Percentiles rank a stretch among this genome's conserved stretches.
Evolutionary conservation across 768 basidiomycete genomes (phyloP).

Genomic region (Boletus bicolor): DNA sequence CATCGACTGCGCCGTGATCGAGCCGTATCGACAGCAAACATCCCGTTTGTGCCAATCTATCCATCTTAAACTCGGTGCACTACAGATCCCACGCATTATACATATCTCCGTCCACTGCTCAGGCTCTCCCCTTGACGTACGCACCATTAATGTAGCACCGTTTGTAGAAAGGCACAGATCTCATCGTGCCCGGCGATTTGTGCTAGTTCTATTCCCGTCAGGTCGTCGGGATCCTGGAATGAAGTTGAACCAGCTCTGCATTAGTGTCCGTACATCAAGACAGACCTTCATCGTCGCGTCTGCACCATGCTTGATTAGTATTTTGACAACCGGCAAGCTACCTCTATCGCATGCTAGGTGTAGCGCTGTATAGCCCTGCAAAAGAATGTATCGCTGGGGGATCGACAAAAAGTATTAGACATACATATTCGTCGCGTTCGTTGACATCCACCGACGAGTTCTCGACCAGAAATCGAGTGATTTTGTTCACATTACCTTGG

Average conservation of each 20-base stretch:
- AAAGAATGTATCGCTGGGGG: slow-evolving; percentile 2
- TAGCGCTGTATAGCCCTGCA: slow-evolving; percentile 82
- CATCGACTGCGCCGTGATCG: slow-evolving; percentile 10
- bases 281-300: slow-evolving; percentile 61
- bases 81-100: not conserved
- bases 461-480: slow-evolving; percentile 43
- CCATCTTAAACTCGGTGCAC: not conserved
- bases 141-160: slow-evolving; percentile 14
- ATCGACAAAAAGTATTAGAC: slow-evolving; percentile 25
- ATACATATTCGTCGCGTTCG: slow-evolving; percentile 68
- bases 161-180: slow-evolving; percentile 38
- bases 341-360: slow-evolving; percentile 89
- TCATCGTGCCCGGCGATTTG: slow-evolving; percentile 52
- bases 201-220: slow-evolving; percentile 61
- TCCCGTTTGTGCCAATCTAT: not conserved
- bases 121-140: slow-evolving; percentile 1
- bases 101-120: not conserved
- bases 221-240: slow-evolving; percentile 62
- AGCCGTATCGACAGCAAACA: not conserved
- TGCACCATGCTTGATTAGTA: slow-evolving; percentile 64
- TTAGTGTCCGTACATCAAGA: not conserved
- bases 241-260: slow-evolving; percentile 2
- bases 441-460: slow-evolving; percentile 51
- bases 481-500: slow-evolving; percentile 44
- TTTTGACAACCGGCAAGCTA: slow-evolving; percentile 48